Evolutionary conservation across 768 basidiomycete species (phyloP).

Genomic region (Cyathus striatus): DNA sequence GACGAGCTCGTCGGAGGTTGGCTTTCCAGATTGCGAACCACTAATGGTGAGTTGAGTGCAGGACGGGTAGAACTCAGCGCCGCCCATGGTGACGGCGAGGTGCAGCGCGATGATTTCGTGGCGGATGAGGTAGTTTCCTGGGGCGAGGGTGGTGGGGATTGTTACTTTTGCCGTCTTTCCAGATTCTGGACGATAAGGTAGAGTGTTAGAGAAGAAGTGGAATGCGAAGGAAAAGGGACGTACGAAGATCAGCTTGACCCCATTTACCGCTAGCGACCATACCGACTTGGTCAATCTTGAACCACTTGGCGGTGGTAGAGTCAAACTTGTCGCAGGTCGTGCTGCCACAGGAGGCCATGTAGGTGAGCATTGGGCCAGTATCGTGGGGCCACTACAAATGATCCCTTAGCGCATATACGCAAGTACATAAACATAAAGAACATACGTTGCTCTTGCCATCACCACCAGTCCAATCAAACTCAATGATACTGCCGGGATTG

Average conservation of each 20-base stretch:
- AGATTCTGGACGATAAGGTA: constrained; percentile 19
- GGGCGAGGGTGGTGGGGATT: constrained; percentile 46
- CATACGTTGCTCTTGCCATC: constrained; percentile 28
- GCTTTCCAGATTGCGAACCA: constrained; percentile 47
- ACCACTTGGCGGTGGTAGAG: constrained; percentile 57
- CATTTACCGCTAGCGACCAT: constrained; percentile 35
- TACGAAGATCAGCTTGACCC: constrained; percentile 52
- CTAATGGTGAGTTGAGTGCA: constrained; percentile 57
- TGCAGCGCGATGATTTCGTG: constrained; percentile 82
- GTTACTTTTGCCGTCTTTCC: constrained; percentile 34
- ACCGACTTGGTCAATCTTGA: constrained; percentile 63
- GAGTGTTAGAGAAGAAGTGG: background rate
- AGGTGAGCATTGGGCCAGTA: constrained; percentile 68
- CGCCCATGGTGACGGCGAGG: constrained; percentile 46
- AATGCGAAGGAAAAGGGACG: constrained; percentile 13
- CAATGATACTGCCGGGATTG: constrained; percentile 52
- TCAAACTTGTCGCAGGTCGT: constrained; percentile 58
- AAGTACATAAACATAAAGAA: constrained; percentile 5
- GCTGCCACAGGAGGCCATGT: constrained; percentile 61
- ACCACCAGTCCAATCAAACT: constrained; percentile 55
- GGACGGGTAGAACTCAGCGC: constrained; percentile 78
- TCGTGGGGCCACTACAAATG: constrained; percentile 43
- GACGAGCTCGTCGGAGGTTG: constrained; percentile 46
- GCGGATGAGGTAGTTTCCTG: constrained; percentile 73
- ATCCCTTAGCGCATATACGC: background rate